phyloP scores from a whole-genome alignment of 176 grass and related monocot genomes.

The Puccinellia tenuiflora region DNA sequence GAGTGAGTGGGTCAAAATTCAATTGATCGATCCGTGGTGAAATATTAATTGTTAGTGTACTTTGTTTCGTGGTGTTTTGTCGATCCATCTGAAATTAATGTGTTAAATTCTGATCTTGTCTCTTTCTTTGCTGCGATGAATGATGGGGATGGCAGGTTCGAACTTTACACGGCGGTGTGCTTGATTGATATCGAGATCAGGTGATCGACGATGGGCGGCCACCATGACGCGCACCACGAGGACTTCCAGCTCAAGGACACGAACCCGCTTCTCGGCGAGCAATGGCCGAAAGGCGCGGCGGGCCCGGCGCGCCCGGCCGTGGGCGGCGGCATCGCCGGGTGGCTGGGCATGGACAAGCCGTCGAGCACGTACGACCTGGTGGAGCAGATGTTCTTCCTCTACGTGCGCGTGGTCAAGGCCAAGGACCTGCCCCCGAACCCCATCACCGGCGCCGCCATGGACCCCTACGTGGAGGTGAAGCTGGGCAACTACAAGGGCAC shows the following conservation, averaged over 20 bases:
- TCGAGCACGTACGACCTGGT: constrained; percentile 94
- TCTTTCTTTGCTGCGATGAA: not conserved
- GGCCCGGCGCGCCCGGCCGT: not conserved
- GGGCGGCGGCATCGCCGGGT: constrained; percentile 40
- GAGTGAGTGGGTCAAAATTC: not conserved
- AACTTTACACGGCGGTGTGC: not conserved
- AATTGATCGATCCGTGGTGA: not conserved
- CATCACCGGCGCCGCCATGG: constrained; percentile 57
- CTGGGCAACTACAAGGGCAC: constrained; percentile 89
- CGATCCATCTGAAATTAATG: too few relatives aligned
- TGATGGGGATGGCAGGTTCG: not conserved
- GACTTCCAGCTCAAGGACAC: constrained; percentile 89
- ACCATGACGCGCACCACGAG: constrained; percentile 55
- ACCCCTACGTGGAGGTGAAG: constrained; percentile 86
- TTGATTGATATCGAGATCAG: not conserved
- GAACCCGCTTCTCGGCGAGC: constrained; percentile 75
- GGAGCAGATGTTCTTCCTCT: constrained; percentile 96
- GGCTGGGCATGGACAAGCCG: constrained; percentile 71
- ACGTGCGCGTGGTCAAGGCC: constrained; percentile 87
- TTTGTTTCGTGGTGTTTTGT: not conserved
- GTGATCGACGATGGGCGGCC: not conserved
- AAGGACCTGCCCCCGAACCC: constrained; percentile 68
- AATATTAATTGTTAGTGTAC: not conserved
- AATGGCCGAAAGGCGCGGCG: constrained; percentile 57
- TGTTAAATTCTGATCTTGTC: not conserved